These are phyloP conservation scores for Aquanectria penicillioides DNA, from an alignment of 2,329 filamentous ascomycete genomes.

Conservation along the genomic window DNA sequence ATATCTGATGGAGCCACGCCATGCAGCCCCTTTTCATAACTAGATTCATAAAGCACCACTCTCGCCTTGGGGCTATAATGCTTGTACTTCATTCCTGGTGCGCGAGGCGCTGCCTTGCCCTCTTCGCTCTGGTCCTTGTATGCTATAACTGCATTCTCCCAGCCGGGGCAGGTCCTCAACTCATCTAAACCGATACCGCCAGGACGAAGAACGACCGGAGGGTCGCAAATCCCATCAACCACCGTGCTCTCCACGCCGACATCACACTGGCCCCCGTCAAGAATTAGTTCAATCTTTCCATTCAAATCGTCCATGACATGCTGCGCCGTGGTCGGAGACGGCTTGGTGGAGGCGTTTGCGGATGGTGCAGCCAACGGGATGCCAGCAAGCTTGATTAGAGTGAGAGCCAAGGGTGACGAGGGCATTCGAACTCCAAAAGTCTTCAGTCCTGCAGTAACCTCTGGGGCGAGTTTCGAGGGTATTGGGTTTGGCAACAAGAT, in stretches of 20 bases:
- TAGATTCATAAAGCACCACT: conserved; percentile 82
- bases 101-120: conserved; percentile 74
- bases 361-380: conserved; percentile 90
- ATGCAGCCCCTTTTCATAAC: conserved; percentile 45
- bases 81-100: conserved; percentile 98
- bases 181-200: conserved; percentile 88
- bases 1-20: conserved; percentile 52
- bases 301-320: conserved; percentile 89
- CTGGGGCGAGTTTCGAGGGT: conserved; percentile 79
- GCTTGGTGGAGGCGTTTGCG: conserved; percentile 93
- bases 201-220: conserved; percentile 84
- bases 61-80: conserved; percentile 93
- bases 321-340: conserved; percentile 88
- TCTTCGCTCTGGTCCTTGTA: conserved; percentile 81
- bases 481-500: conserved; percentile 83
- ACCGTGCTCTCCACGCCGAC: conserved; percentile 98
- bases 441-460: conserved; percentile 85
- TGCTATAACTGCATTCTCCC: conserved; percentile 80
- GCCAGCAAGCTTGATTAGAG: conserved; percentile 82
- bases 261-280: conserved; percentile 86
- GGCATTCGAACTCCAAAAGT: conserved; percentile 96
- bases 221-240: conserved; percentile 85
- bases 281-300: conserved; percentile 83
- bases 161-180: conserved; percentile 77
- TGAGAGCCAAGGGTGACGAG: conserved; percentile 81